Evolutionary conservation across 2,329 filamentous ascomycete genomes (phyloP), one percentile per base, ranked within the genome.

Genomic region (Pseudogymnoascus sp.): DNA sequence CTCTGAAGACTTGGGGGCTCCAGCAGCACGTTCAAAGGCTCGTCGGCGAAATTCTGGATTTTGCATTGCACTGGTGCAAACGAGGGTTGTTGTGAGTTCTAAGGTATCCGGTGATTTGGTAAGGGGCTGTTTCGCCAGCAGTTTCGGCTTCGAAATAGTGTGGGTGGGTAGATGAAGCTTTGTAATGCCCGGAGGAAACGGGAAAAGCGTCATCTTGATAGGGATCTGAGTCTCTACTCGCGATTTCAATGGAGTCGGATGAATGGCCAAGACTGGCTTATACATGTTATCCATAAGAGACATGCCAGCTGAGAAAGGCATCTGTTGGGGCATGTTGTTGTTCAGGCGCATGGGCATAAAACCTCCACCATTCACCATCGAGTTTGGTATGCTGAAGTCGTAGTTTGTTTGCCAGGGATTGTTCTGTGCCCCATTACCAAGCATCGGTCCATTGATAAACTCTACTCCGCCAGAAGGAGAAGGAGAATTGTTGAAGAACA

Each of bases 151-250:
- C 18, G 93, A 95, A 63, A 99, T 95, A 0, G 91, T 96, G 73
- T 97, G 88, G 3, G 88, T 86, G 4, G 93, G 95, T 14, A 99
- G 83, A 71, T 96, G 92, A 61, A 97, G 78, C 73, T 88, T 91
- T 67, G 88, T 90, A 64, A 93, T 85, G 10, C 89, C 88, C 0
- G 81, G 78, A 1, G 93, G 92, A 57, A 96, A 79, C 18, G 89
- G 86, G 64, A 86, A 87, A 40, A 97, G 76, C 0, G 87, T 89
- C 75, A 97, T 82, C 70, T 88, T 88, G 69, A 97, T 91, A 7
- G 90, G 90, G 69, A 97, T 97, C 73, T 97, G 95, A 0, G 95
- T 97, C 78, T 99, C 95, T 16, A 97, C 95, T 21, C 95, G 87
- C 14, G 93, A 96, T 76, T 97, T 97, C 64, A 85, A 73, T 4